A percentile compares a stretch with the other conserved stretches of the same genome.
These are phyloP conservation scores for Houttuynia cordata DNA, from an alignment of 164 flowering plant species.

Conservation along the genomic window DNA sequence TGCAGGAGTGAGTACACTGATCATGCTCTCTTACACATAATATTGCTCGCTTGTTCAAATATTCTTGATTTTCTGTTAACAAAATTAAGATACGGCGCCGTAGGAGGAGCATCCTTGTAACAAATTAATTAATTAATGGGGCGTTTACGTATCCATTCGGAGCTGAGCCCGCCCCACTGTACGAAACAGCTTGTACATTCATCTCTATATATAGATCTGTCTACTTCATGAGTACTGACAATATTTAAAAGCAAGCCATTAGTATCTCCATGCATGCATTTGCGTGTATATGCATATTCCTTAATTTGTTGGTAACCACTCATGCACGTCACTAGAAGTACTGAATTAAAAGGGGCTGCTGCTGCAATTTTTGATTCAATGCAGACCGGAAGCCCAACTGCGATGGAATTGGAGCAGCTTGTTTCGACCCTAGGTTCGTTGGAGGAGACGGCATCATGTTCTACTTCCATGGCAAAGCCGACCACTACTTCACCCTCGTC, in stretches of 20 bases:
- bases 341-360: too few relatives aligned
- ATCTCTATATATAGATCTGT: too few relatives aligned
- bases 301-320: not conserved
- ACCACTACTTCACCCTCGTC: too few relatives aligned
- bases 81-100: not conserved
- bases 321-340: too few relatives aligned
- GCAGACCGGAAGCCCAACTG: conserved; percentile 43
- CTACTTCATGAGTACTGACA: too few relatives aligned
- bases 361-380: too few relatives aligned
- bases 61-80: not conserved
- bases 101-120: not conserved
- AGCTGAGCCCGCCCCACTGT: too few relatives aligned
- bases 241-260: too few relatives aligned
- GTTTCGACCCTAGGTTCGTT: conserved; percentile 65
- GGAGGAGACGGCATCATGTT: conserved; percentile 66
- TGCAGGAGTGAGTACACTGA: conserved; percentile 26
- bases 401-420: conserved; percentile 58
- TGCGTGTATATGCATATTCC: too few relatives aligned
- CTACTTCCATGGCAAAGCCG: conserved; percentile 82
- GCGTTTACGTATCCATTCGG: too few relatives aligned
- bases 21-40: not conserved
- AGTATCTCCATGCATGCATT: too few relatives aligned
- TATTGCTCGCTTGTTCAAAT: not conserved
- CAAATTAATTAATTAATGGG: not conserved
- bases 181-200: too few relatives aligned